These are phyloP conservation scores for Solanum hybrid DNA, from an alignment of 305 asterid species.

Conservation along the genomic window DNA sequence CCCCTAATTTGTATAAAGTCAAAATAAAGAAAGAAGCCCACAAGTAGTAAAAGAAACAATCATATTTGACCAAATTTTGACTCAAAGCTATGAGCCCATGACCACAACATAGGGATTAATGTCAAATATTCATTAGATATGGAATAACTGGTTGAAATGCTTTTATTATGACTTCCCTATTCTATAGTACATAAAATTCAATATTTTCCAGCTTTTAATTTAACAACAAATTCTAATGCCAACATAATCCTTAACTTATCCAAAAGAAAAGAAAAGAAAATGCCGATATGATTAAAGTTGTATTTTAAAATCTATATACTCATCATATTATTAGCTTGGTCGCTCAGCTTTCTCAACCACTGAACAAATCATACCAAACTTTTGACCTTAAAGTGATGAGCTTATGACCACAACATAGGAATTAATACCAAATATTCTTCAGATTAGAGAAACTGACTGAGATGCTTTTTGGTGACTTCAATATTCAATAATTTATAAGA, in stretches of 20 bases:
- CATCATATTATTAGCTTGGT: slow-evolving; percentile 74
- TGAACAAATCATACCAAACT: slow-evolving; percentile 46
- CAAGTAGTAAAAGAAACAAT: slow-evolving; percentile 19
- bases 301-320: slow-evolving; percentile 74
- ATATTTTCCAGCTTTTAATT: not conserved
- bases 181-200: not conserved
- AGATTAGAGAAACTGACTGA: not conserved
- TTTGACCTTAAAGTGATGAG: not conserved
- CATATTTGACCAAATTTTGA: slow-evolving; percentile 14
- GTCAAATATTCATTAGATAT: not conserved
- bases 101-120: not conserved
- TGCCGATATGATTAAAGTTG: not conserved
- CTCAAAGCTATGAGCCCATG: not conserved
- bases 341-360: slow-evolving; percentile 91
- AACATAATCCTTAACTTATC: not conserved
- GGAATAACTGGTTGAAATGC: not conserved
- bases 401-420: not conserved
- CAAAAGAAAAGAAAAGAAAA: slow-evolving; percentile 2
- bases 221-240: not conserved
- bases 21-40: not conserved
- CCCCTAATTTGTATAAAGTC: not conserved
- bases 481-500: not conserved
- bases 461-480: not conserved
- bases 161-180: not conserved
- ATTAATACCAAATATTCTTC: not conserved